Base-by-base conservation (phyloP, 1,284 basidiomycete genomes). In the Ceratobasidium sp. region DNA sequence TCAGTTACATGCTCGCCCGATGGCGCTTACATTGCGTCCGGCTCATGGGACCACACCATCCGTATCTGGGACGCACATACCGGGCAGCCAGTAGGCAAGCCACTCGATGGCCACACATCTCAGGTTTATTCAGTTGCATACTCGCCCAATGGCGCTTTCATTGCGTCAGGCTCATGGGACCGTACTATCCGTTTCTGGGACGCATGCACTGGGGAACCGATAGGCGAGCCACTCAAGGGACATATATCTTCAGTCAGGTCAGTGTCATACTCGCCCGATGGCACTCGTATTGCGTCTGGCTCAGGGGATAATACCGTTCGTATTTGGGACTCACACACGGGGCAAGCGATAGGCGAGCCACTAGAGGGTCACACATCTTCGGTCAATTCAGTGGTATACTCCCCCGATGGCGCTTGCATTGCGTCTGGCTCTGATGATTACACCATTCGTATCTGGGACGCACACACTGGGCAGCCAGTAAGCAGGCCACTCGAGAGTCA, bases 251-350 rank as follows among this genome's bases (percentile, higher is more conserved):
- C 10, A 17, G 48, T 50, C 40, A 46, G 38, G 26, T 56, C 70
- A 15, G 56, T 73, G 3, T 38, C 66, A 9, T 77, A 50, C 17
- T 77, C 76, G 13, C 76, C 76, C 3, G 76, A 77, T 75, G 46
- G 56, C 56, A 42, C 38, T 15, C 20, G 20, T 20, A 50, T 50
- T 50, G 48, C 48, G 17, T 50, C 48, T 52, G 71, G 71, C 15
- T 74, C 71, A 23, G 12, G 13, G 17, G 69, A 62, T 38, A 33
- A 28, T 7, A 73, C 70, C 23, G 46, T 62, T 15, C 56, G 52
- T 13, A 46, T 70, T 33, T 70, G 68, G 68, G 17, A 70, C 23
- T 17, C 68, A 26, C 28, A 69, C 6, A 44, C 28, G n/a, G 13
- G 67, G 3, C 4, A 42, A 17, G 7, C n/a, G 12, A 28, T 69